Percentiles rank a stretch among this genome's conserved stretches.
These are phyloP conservation scores for Clonostachys sp. DNA, from an alignment of 2,329 filamentous ascomycete genomes.

Conservation along the genomic window DNA sequence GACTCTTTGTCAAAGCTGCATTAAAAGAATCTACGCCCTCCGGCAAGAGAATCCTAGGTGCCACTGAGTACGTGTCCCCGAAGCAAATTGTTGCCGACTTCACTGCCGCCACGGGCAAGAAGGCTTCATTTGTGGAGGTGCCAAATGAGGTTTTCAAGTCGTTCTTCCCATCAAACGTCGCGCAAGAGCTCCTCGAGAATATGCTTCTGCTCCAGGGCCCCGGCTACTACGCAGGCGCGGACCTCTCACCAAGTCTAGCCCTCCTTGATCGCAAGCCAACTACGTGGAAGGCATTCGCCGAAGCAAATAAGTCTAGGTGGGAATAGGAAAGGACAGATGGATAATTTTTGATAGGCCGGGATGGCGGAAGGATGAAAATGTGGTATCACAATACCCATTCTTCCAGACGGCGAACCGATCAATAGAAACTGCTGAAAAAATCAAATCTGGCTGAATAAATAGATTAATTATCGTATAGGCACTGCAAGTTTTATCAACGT, in stretches of 20 bases:
- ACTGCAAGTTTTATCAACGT: too few species aligned
- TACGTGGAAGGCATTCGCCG: conserved; percentile 29
- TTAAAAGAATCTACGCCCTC: conserved; percentile 15
- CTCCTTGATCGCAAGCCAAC: conserved; percentile 28
- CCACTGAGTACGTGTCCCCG: conserved; percentile 26
- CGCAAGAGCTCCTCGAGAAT: conserved; percentile 34
- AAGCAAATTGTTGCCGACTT: conserved; percentile 23
- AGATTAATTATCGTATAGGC: too few species aligned
- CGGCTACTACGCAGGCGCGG: conserved; percentile 31
- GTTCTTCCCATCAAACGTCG: conserved; percentile 16
- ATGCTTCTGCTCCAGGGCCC: conserved; percentile 31
- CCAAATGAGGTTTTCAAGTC: conserved; percentile 26
- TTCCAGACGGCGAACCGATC: too few species aligned
- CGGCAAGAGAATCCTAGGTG: conserved; percentile 27
- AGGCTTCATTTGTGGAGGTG: conserved; percentile 19
- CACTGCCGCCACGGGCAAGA: conserved; percentile 24
- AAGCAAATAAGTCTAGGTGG: conserved; percentile 18
- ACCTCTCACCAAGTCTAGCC: conserved; percentile 19
- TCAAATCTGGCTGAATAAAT: too few species aligned
- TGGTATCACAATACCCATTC: too few species aligned
- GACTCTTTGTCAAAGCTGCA: conserved; percentile 26
- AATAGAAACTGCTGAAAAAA: too few species aligned
- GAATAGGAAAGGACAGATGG: neutral
- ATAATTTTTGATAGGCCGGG: too few species aligned
- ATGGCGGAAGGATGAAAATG: too few species aligned